Percentiles rank a stretch among this genome's conserved stretches.
phyloP scores from a whole-genome alignment of 2,329 filamentous ascomycete species.

The Ascocoryne sarcoides region DNA sequence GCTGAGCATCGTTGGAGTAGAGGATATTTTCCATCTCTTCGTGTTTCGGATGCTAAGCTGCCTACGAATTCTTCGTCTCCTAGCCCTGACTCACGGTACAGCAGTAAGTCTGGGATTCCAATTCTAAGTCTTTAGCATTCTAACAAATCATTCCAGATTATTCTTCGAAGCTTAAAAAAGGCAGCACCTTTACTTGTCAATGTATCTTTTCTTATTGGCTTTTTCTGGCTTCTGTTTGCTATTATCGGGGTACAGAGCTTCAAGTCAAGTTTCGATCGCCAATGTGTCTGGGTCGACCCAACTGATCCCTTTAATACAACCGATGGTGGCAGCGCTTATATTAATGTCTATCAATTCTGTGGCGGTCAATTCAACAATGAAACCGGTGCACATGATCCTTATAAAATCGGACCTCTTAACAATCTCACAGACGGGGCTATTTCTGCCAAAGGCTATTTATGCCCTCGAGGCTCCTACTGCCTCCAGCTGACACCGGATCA shows the following conservation, averaged over 20 bases:
- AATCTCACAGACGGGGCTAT: slow-evolving; percentile 43
- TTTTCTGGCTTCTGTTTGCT: slow-evolving; percentile 96
- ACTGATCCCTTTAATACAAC: slow-evolving; percentile 40
- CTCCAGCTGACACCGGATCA: slow-evolving; percentile 57
- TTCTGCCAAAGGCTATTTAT: slow-evolving; percentile 75
- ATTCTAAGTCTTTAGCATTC: not conserved
- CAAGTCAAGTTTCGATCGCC: slow-evolving; percentile 69
- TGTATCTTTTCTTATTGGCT: slow-evolving; percentile 86
- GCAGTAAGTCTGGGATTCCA: slow-evolving; percentile 50
- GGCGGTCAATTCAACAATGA: slow-evolving; percentile 66
- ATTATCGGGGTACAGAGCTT: slow-evolving; percentile 97
- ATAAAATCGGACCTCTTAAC: slow-evolving; percentile 43
- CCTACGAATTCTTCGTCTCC: slow-evolving; percentile 81
- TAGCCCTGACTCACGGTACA: slow-evolving; percentile 88
- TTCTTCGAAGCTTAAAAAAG: slow-evolving; percentile 89
- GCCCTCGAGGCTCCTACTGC: slow-evolving; percentile 75
- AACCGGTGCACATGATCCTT: slow-evolving; percentile 53
- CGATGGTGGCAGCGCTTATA: slow-evolving; percentile 46
- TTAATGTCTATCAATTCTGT: slow-evolving; percentile 67
- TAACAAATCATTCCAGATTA: slow-evolving; percentile 50
- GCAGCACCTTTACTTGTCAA: slow-evolving; percentile 85
- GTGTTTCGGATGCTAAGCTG: slow-evolving; percentile 96
- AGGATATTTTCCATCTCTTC: slow-evolving; percentile 64
- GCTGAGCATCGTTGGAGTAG: slow-evolving; percentile 60
- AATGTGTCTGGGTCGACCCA: slow-evolving; percentile 70